phyloP scores from a whole-genome alignment of 352 stramenopile species.

The Globisporangium echinulatum region DNA sequence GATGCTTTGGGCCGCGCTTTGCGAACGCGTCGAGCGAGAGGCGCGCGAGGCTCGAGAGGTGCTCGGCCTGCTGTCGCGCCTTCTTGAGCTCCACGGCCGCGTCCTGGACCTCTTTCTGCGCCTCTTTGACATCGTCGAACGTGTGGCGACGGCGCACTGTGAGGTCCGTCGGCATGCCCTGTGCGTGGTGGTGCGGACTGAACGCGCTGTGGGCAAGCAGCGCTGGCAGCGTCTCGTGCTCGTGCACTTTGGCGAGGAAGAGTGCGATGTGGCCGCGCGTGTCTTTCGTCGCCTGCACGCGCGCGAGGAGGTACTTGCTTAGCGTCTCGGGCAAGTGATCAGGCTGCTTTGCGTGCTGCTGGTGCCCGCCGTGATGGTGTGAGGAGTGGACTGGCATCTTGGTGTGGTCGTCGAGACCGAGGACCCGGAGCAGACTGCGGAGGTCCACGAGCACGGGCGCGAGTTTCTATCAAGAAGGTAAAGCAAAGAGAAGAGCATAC shows the following conservation, averaged over 20 bases:
- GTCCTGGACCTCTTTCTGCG: conserved; percentile 62
- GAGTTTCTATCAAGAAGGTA: conserved; percentile 20
- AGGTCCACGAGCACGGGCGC: conserved; percentile 52
- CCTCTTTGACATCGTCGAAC: conserved; percentile 71
- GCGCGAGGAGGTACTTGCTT: conserved; percentile 66
- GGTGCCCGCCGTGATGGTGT: conserved; percentile 1
- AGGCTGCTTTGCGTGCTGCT: neutral
- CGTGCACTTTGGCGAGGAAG: conserved; percentile 62
- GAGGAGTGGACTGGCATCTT: conserved; percentile 7
- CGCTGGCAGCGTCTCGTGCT: conserved; percentile 50
- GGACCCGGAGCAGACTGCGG: conserved; percentile 32
- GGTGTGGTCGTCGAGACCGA: conserved; percentile 23
- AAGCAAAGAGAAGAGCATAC: neutral
- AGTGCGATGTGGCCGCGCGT: conserved; percentile 34
- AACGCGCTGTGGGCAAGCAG: conserved; percentile 20
- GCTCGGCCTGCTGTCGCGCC: conserved; percentile 62
- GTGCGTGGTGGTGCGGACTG: conserved; percentile 11
- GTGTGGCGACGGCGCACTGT: conserved; percentile 65
- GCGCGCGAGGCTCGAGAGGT: conserved; percentile 64
- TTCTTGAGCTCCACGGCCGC: conserved; percentile 70
- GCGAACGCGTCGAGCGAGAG: conserved; percentile 62
- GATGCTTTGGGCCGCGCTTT: conserved; percentile 13
- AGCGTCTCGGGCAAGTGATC: conserved; percentile 31
- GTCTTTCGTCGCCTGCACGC: conserved; percentile 59
- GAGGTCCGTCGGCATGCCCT: conserved; percentile 44